phyloP scores from a whole-genome alignment of 2,329 filamentous ascomycete species.

The Colletotrichum costaricense region DNA sequence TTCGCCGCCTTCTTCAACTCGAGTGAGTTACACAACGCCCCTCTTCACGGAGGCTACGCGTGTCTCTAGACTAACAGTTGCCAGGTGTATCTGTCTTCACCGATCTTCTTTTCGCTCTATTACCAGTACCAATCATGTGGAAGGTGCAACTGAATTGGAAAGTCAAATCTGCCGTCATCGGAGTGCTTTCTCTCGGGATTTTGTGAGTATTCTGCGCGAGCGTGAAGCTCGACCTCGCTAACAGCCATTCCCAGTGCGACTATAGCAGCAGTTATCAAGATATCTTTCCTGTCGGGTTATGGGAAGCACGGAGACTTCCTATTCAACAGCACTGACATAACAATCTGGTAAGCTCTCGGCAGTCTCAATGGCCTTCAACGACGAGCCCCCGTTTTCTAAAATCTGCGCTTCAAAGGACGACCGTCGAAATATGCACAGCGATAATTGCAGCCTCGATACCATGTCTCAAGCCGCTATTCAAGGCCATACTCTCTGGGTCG shows the following conservation, averaged over 20 bases:
- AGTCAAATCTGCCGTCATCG: constrained; percentile 40
- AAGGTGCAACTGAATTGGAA: constrained; percentile 43
- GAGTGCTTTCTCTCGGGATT: constrained; percentile 41
- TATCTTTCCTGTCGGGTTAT: constrained; percentile 40
- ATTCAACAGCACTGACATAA: constrained; percentile 42
- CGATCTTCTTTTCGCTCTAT: constrained; percentile 43
- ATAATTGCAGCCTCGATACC: constrained; percentile 44
- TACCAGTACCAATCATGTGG: constrained; percentile 44
- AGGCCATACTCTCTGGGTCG: constrained; percentile 23
- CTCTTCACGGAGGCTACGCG: no score
- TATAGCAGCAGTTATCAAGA: constrained; percentile 42
- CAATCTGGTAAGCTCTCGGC: constrained; percentile 39
- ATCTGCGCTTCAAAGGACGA: constrained; percentile 36
- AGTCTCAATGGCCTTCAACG: background rate
- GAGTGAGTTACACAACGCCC: background rate
- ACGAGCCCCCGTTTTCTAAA: background rate
- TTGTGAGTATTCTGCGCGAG: constrained; percentile 31
- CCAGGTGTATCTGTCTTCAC: constrained; percentile 41
- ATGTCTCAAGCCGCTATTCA: constrained; percentile 43
- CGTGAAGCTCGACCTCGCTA: background rate
- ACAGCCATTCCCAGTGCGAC: constrained; percentile 30
- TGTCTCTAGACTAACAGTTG: no score
- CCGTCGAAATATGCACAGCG: constrained; percentile 42
- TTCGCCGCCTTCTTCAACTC: constrained; percentile 43
- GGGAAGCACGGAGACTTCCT: constrained; percentile 43